Evolutionary conservation across 2,329 filamentous ascomycete species (phyloP).

Genomic region (Penicillium fuscoglaucum): DNA sequence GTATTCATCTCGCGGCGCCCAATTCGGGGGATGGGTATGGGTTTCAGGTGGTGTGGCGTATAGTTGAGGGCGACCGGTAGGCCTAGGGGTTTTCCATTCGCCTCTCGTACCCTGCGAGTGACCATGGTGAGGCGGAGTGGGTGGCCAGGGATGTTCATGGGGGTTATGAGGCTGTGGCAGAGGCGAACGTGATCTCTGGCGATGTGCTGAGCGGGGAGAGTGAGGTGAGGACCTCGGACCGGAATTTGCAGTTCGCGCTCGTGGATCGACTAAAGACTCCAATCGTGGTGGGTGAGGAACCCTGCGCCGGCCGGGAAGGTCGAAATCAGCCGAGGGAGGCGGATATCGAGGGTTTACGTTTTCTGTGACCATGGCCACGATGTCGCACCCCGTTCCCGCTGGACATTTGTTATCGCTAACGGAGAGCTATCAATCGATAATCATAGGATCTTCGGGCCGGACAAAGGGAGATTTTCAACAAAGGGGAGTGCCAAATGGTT

Average conservation of each 20-base stretch:
- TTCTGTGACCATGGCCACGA: slow-evolving; percentile 49
- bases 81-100: slow-evolving; percentile 20
- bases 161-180: slow-evolving; percentile 14
- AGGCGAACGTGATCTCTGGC: slow-evolving; percentile 26
- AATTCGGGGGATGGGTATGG: slow-evolving; percentile 14
- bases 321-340: slow-evolving; percentile 33
- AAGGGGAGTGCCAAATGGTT: not conserved
- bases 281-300: slow-evolving; percentile 32
- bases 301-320: slow-evolving; percentile 33
- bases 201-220: slow-evolving; percentile 21
- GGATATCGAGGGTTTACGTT: slow-evolving; percentile 40
- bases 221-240: slow-evolving; percentile 21
- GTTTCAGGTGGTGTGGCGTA: slow-evolving; percentile 22
- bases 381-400: slow-evolving; percentile 37
- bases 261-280: slow-evolving; percentile 33
- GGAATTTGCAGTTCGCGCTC: slow-evolving; percentile 22
- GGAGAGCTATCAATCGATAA: slow-evolving; percentile 13
- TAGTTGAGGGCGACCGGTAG: slow-evolving; percentile 24
- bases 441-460: not conserved
- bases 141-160: slow-evolving; percentile 22
- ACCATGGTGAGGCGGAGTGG: slow-evolving; percentile 19
- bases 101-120: slow-evolving; percentile 18
- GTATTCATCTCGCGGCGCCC: slow-evolving; percentile 24
- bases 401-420: slow-evolving; percentile 42
- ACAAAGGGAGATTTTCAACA: slow-evolving; percentile 2